phyloP scores from a whole-genome alignment of 495 filamentous ascomycete genomes.

The Neurospora tetraspora region DNA sequence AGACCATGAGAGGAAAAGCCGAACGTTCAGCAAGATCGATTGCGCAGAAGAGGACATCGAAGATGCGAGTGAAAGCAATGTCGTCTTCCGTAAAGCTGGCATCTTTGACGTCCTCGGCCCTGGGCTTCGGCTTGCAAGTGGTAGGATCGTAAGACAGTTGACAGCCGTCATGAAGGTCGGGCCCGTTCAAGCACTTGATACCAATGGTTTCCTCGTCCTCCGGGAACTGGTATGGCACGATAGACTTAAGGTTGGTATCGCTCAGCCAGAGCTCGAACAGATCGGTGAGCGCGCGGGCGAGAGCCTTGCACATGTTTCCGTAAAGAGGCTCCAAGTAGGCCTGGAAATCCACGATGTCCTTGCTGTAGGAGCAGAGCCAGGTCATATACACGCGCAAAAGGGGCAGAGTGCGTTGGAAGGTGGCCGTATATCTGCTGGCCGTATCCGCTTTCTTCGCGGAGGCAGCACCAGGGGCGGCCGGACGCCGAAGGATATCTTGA shows the following conservation, averaged over 20 bases:
- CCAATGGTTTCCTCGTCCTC: constrained; percentile 36
- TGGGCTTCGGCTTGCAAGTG: constrained; percentile 14
- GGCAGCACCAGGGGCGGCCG: background rate
- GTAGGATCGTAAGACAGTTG: constrained; percentile 19
- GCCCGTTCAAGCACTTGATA: constrained; percentile 28
- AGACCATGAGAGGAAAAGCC: constrained; percentile 12
- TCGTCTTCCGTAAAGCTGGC: constrained; percentile 10
- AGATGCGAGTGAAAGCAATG: constrained; percentile 11
- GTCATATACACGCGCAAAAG: constrained; percentile 35
- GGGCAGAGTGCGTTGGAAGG: constrained; percentile 19
- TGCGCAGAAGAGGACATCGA: constrained; percentile 15
- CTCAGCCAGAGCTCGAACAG: constrained; percentile 21
- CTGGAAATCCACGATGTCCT: constrained; percentile 27
- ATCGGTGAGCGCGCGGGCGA: constrained; percentile 27
- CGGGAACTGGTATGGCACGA: constrained; percentile 21
- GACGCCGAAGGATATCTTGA: constrained; percentile 10
- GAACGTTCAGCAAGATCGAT: constrained; percentile 14
- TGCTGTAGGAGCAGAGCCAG: constrained; percentile 30
- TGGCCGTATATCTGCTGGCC: constrained; percentile 16
- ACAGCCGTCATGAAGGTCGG: constrained; percentile 18
- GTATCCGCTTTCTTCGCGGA: background rate
- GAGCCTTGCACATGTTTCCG: constrained; percentile 26
- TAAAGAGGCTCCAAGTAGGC: constrained; percentile 32
- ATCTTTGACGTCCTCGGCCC: constrained; percentile 12
- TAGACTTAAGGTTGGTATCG: constrained; percentile 14